Evolutionary conservation across 225 moss, liverwort and hornwort genomes (phyloP).

Genomic region (Physcomitrellopsis africana): DNA sequence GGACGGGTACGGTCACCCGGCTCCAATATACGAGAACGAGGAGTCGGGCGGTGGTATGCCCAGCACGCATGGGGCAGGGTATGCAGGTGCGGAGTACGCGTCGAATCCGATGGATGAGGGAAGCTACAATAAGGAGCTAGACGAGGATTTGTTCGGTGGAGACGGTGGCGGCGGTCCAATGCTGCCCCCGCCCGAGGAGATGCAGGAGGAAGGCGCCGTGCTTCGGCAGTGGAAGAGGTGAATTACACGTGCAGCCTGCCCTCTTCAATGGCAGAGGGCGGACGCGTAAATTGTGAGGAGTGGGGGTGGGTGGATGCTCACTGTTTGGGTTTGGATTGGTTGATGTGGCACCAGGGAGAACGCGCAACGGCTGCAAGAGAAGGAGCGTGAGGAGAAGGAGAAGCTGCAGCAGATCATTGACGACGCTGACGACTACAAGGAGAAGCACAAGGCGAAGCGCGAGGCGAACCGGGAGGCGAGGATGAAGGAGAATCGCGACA

Average conservation of each 20-base stretch:
- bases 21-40: conserved; percentile 47
- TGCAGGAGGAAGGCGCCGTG: conserved; percentile 67
- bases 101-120: conserved; percentile 44
- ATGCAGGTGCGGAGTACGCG: conserved; percentile 37
- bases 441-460: conserved; percentile 48
- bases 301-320: too few species aligned
- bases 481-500: conserved; percentile 68
- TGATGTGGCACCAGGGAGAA: conserved; percentile 42
- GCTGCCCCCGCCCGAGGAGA: conserved; percentile 70
- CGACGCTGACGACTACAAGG: conserved; percentile 66
- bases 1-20: conserved; percentile 61
- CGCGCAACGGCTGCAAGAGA: conserved; percentile 64
- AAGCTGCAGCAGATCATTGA: conserved; percentile 51
- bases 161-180: conserved; percentile 49
- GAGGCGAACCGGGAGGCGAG: conserved; percentile 47
- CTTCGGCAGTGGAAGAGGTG: conserved; percentile 80
- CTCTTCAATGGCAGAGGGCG: too few species aligned
- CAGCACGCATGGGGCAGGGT: conserved; percentile 11
- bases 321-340: too few species aligned
- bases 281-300: too few species aligned
- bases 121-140: conserved; percentile 49
- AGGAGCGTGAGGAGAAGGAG: conserved; percentile 66
- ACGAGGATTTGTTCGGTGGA: conserved; percentile 62
- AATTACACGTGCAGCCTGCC: not conserved
- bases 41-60: conserved; percentile 38